Percentiles rank a stretch among this genome's conserved stretches.
phyloP scores from a whole-genome alignment of 805 yeast genomes.

The Candida wancherniae region DNA sequence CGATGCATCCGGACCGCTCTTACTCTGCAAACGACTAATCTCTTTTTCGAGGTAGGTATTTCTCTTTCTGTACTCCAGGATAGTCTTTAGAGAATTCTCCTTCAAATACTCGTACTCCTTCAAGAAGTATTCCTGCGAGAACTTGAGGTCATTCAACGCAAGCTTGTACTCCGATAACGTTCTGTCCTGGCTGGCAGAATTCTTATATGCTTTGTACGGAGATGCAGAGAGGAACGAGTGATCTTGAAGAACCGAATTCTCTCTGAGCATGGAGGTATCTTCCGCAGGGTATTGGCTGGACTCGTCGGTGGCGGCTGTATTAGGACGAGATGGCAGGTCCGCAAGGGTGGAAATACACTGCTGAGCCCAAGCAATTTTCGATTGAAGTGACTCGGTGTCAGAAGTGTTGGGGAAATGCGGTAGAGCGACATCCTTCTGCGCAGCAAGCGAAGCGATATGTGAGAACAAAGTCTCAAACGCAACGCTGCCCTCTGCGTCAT shows the following conservation, averaged over 20 bases:
- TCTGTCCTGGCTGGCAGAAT: constrained; percentile 12
- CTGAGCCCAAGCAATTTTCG: constrained; percentile 33
- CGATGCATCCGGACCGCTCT: background rate
- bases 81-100: constrained; percentile 46
- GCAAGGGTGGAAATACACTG: constrained; percentile 36
- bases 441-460: constrained; percentile 44
- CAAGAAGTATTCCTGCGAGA: constrained; percentile 65
- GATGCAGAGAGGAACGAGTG: constrained; percentile 25
- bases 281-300: too few species aligned
- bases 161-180: constrained; percentile 40
- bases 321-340: constrained; percentile 4
- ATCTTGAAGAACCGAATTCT: constrained; percentile 23
- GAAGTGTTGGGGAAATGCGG: constrained; percentile 23
- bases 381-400: constrained; percentile 18
- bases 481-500: constrained; percentile 5
- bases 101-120: constrained; percentile 67
- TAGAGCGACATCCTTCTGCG: constrained; percentile 36
- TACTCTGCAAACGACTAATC: constrained; percentile 22
- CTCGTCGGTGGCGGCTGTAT: constrained; percentile 5
- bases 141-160: constrained; percentile 63
- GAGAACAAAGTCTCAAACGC: constrained; percentile 43
- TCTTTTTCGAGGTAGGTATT: constrained; percentile 49
- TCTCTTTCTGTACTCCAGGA: constrained; percentile 51
- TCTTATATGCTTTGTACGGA: constrained; percentile 17
- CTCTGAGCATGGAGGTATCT: constrained; percentile 7